Conservation (phyloP, 192 early-diverging fungal genomes). For the Mortierella antarctica region DNA sequence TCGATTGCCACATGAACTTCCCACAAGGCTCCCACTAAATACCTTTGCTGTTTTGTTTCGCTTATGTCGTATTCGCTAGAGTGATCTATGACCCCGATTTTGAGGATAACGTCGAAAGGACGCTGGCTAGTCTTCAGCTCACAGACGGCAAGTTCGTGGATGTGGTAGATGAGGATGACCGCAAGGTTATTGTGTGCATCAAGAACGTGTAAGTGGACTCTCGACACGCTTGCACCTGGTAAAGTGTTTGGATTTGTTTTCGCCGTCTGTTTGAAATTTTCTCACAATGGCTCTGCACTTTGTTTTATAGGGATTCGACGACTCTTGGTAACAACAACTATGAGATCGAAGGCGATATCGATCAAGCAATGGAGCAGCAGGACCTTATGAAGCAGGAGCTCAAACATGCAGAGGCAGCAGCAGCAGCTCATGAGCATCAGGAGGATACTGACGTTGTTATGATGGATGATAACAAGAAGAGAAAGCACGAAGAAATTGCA, state of each 20-base stretch:
- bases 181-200: slow-evolving; percentile 43
- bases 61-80: slow-evolving; percentile 39
- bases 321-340: slow-evolving; percentile 6
- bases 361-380: slow-evolving; percentile 30
- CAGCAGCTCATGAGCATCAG: slow-evolving; percentile 12
- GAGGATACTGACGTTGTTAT: slow-evolving; percentile 24
- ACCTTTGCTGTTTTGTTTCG: not conserved
- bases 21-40: not conserved
- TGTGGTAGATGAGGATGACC: slow-evolving; percentile 69
- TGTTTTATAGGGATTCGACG: not conserved
- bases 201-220: slow-evolving; percentile 32
- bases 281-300: not conserved
- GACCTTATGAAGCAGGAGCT: slow-evolving; percentile 1
- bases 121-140: slow-evolving; percentile 71
- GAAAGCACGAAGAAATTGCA: slow-evolving; percentile 20
- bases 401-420: slow-evolving; percentile 5
- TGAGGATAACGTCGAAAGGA: slow-evolving; percentile 77
- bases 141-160: slow-evolving; percentile 67
- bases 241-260: not conserved
- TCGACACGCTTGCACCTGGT: not conserved
- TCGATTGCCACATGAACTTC: not conserved
- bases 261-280: not conserved
- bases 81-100: slow-evolving; percentile 92
- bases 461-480: slow-evolving; percentile 24
- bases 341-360: slow-evolving; percentile 22